Conservation (phyloP, 305 asterid species). For the Solanum chacoense region DNA sequence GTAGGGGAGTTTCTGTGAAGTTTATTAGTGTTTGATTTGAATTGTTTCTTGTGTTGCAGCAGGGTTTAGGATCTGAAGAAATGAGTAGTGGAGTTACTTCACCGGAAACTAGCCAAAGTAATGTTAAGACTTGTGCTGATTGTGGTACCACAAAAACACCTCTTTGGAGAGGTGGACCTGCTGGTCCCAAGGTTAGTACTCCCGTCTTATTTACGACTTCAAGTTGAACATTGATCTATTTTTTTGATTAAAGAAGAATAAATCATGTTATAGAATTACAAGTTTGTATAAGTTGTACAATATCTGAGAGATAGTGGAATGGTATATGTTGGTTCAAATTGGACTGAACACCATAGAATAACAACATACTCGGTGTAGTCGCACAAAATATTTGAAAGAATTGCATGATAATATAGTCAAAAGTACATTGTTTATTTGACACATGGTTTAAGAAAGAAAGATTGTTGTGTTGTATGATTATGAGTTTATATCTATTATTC, state of each 20-base stretch:
- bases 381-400: background rate
- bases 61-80: slow-evolving; percentile 59
- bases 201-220: slow-evolving; percentile 2
- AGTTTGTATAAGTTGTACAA: background rate
- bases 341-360: background rate
- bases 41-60: background rate
- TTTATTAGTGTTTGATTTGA: background rate
- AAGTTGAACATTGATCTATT: slow-evolving; percentile 7
- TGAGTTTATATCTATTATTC: background rate
- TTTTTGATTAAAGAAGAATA: slow-evolving; percentile 18
- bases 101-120: slow-evolving; percentile 29
- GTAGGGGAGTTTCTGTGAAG: background rate
- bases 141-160: slow-evolving; percentile 81
- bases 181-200: slow-evolving; percentile 68
- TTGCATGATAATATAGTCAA: background rate
- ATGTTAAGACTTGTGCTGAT: slow-evolving; percentile 55
- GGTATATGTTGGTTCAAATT: background rate
- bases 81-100: slow-evolving; percentile 31
- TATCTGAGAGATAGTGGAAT: background rate
- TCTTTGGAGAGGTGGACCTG: slow-evolving; percentile 82
- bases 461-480: background rate
- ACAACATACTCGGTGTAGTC: background rate
- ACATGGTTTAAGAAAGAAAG: background rate
- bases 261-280: background rate
- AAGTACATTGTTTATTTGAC: background rate